Evolutionary conservation across 192 early-diverging fungal genomes (phyloP).

Genomic region (Chytriomyces sp.): DNA sequence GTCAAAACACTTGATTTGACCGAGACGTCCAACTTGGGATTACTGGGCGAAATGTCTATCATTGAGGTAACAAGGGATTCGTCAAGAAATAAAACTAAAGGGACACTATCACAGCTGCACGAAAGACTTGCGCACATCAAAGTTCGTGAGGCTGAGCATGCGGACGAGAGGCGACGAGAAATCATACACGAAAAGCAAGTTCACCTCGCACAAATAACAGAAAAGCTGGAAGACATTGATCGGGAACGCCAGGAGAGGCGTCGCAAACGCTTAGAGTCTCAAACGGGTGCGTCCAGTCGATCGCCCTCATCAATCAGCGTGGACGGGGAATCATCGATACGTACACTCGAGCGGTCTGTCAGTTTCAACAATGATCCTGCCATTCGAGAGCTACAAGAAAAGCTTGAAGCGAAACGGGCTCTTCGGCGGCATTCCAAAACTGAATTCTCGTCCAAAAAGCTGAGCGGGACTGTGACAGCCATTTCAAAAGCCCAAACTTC

Average conservation of each 20-base stretch:
- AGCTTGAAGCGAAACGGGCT: slow-evolving; percentile 36
- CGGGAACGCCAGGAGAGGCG: slow-evolving; percentile 39
- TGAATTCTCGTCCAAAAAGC: slow-evolving; percentile 2
- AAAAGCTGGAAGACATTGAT: slow-evolving; percentile 49
- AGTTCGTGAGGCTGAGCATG: slow-evolving; percentile 21
- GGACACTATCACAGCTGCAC: slow-evolving; percentile 42
- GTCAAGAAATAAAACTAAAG: not conserved
- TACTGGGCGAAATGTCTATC: slow-evolving; percentile 60
- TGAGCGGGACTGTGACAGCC: slow-evolving; percentile 5
- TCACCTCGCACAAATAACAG: slow-evolving; percentile 29
- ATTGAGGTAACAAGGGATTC: slow-evolving; percentile 38
- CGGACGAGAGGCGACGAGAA: slow-evolving; percentile 40
- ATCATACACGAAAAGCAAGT: slow-evolving; percentile 37
- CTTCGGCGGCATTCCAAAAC: slow-evolving; percentile 15
- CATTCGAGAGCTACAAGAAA: slow-evolving; percentile 30
- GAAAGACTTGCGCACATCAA: slow-evolving; percentile 47
- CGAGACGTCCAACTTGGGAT: slow-evolving; percentile 47
- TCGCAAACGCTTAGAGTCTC: slow-evolving; percentile 7
- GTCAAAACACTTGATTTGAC: slow-evolving; percentile 51
- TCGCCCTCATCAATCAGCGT: not conserved
- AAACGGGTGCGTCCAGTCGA: not conserved
- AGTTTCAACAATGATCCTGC: slow-evolving; percentile 7
- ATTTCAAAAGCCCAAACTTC: not conserved
- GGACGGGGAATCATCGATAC: not conserved
- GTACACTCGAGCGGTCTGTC: not conserved